These are phyloP conservation scores for Xylariaceae sp. DNA, from an alignment of 2,329 filamentous ascomycete species.

Conservation along the genomic window DNA sequence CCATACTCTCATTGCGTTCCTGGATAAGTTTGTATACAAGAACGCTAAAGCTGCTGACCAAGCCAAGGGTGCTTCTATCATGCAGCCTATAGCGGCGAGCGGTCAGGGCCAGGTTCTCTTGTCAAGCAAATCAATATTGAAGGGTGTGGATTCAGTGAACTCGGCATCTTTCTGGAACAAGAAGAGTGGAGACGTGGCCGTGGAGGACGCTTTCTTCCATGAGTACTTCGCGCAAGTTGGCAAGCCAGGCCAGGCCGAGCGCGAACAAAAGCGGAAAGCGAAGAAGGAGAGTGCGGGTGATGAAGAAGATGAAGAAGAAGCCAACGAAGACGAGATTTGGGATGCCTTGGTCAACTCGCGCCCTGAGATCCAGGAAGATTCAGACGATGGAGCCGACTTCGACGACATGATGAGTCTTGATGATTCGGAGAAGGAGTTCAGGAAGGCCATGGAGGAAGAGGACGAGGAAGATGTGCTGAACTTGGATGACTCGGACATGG, in stretches of 20 bases:
- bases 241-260: slow-evolving; percentile 53
- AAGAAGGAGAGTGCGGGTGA: slow-evolving; percentile 24
- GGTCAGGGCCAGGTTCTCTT: slow-evolving; percentile 52
- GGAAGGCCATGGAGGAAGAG: slow-evolving; percentile 32
- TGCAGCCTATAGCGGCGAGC: slow-evolving; percentile 73
- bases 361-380: slow-evolving; percentile 68
- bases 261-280: slow-evolving; percentile 42
- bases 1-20: slow-evolving; percentile 88
- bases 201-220: slow-evolving; percentile 97
- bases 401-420: slow-evolving; percentile 38
- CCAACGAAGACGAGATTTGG: slow-evolving; percentile 79
- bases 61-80: slow-evolving; percentile 79
- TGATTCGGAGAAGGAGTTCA: slow-evolving; percentile 40
- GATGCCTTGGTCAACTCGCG: slow-evolving; percentile 77
- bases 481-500: slow-evolving; percentile 30
- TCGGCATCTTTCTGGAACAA: slow-evolving; percentile 86
- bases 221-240: slow-evolving; percentile 81
- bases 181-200: slow-evolving; percentile 79
- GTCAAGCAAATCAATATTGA: slow-evolving; percentile 43
- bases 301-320: slow-evolving; percentile 49
- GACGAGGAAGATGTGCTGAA: slow-evolving; percentile 35
- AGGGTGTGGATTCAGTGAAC: slow-evolving; percentile 56
- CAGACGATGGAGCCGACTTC: slow-evolving; percentile 45
- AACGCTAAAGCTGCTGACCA: slow-evolving; percentile 70
- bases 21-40: slow-evolving; percentile 97